Evolutionary conservation across 2,329 filamentous ascomycete genomes (phyloP).

Genomic region (Byssochlamys sp.): DNA sequence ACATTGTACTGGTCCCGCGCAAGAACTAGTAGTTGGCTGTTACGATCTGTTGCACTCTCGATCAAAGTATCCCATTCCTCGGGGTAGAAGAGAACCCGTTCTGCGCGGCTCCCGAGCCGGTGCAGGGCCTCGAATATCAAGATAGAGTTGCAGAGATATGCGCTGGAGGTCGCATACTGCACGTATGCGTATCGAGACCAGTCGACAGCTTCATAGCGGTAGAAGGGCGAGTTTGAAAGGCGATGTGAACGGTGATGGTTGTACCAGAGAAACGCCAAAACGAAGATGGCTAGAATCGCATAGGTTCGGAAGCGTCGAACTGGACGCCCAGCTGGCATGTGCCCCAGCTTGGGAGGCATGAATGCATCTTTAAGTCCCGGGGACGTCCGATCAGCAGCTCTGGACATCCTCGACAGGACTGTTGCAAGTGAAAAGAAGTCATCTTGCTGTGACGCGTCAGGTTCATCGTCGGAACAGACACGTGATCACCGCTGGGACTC

Average conservation of each 20-base stretch:
- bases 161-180: constrained; percentile 33
- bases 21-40: constrained; percentile 39
- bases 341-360: neutral
- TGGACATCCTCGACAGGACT: neutral
- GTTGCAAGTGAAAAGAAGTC: neutral
- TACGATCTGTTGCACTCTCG: constrained; percentile 19
- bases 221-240: constrained; percentile 4
- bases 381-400: neutral
- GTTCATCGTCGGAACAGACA: neutral
- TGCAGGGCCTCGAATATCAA: constrained; percentile 35
- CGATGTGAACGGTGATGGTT: constrained; percentile 3
- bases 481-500: neutral
- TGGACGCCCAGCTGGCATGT: constrained; percentile 1
- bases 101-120: constrained; percentile 30
- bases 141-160: constrained; percentile 34
- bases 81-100: constrained; percentile 34
- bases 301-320: constrained; percentile 6
- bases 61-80: constrained; percentile 29
- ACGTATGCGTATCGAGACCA: constrained; percentile 37
- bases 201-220: constrained; percentile 18
- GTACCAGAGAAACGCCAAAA: constrained; percentile 5
- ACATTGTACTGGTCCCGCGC: constrained; percentile 43
- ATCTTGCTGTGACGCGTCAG: neutral
- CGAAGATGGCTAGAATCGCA: constrained; percentile 4
- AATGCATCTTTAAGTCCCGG: neutral